Evolutionary conservation across 1,284 basidiomycete genomes (phyloP).

Genomic region (Ganoderma meredithae): DNA sequence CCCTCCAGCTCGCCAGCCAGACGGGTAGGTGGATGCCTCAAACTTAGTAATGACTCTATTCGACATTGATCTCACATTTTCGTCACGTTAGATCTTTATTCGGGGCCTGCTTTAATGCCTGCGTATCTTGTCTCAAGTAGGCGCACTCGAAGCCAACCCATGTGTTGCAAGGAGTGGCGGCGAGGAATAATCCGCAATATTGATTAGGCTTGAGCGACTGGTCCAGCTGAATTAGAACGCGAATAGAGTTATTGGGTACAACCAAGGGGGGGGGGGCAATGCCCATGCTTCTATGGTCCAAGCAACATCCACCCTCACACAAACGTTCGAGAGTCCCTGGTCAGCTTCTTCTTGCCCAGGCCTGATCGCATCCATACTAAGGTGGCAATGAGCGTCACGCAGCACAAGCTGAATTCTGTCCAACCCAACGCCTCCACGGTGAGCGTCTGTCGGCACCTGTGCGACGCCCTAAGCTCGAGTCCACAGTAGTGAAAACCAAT

Average conservation of each 20-base stretch:
- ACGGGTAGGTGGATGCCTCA: no score
- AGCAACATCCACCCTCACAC: conserved; percentile 35
- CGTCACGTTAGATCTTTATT: no score
- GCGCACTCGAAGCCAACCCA: no score
- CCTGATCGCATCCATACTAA: conserved; percentile 64
- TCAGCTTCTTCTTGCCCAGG: conserved; percentile 48
- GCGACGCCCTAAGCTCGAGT: conserved; percentile 25
- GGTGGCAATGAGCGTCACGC: conserved; percentile 63
- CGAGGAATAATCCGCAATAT: no score
- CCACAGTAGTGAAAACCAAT: conserved; percentile 15
- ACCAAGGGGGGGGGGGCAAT: neutral
- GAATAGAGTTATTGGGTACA: neutral
- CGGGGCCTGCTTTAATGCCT: no score
- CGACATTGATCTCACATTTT: no score
- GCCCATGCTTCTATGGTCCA: neutral
- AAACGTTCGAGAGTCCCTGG: conserved; percentile 54
- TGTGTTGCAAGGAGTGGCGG: no score
- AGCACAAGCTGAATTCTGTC: conserved; percentile 75
- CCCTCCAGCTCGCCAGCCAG: no score
- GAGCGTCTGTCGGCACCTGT: conserved; percentile 71
- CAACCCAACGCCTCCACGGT: conserved; percentile 78
- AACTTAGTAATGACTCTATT: no score
- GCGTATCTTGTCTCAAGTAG: no score
- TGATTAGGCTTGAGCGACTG: neutral
- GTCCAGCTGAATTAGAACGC: neutral